phyloP scores from a whole-genome alignment of 345 rosid genomes.

The Schrenkiella parvula region DNA sequence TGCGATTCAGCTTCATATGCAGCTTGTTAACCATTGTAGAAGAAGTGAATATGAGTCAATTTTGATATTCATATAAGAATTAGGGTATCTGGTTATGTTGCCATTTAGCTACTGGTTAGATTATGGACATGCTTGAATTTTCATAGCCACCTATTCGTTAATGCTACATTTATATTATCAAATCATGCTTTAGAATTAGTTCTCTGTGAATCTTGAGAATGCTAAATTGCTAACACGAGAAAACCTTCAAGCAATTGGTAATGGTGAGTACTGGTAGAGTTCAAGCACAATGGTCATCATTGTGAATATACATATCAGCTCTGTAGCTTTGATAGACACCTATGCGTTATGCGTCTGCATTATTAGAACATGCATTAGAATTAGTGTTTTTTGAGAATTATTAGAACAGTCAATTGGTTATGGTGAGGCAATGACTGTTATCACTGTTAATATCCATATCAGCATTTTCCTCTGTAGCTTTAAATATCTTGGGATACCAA shows the following conservation, averaged over 20 bases:
- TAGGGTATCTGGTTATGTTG: constrained; percentile 13
- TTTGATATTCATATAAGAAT: background rate
- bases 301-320: background rate
- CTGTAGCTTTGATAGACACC: background rate
- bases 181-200: background rate
- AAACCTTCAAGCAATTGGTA: background rate
- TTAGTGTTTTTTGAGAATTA: background rate
- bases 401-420: background rate
- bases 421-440: background rate
- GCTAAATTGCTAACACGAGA: background rate
- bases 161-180: background rate
- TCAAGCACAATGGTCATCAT: background rate
- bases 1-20: background rate
- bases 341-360: background rate
- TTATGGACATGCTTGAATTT: background rate
- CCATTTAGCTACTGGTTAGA: background rate
- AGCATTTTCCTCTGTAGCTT: background rate
- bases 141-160: background rate
- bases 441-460: background rate
- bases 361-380: background rate
- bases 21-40: background rate
- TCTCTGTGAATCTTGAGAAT: background rate
- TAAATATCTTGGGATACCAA: background rate
- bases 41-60: background rate
- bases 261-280: background rate